Evolutionary conservation across 169 alveolate genomes (phyloP), one percentile per base, ranked within the genome.

Genomic region (Pseudocohnilembus persalinus): DNA sequence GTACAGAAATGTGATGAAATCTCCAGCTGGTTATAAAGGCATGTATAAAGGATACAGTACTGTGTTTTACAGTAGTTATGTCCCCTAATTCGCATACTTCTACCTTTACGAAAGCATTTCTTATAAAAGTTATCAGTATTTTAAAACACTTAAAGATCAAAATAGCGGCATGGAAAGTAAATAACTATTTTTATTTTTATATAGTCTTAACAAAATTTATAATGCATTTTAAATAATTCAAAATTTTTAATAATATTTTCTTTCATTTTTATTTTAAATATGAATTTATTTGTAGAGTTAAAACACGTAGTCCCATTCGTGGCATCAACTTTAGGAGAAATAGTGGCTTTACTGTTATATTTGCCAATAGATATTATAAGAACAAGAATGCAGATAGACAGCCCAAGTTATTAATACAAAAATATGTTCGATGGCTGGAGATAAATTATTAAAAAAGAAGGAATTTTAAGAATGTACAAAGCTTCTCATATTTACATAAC

Each of bases 341-440:
- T 82, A 20, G 31, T 65, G 0, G 79, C 83, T 31, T 35, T 64
- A 33, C 29, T 73, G 33, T 82, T 85, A 16, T 86, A 86, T 28
- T 73, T 86, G 31, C 90, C 90, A 20, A 74, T 86, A 28, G 90
- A 86, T 33, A 82, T 81, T 0, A 73, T 86, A 1, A 86, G 90
- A 81, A 86, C 90, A 16, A 80, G 87, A 77, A 73, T 86, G 81
- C 32, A 86, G 29, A 78, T 86, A 63, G 80, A 86, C 80, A 76
- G 49, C 73, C 82, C 82, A 35, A 74, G 80, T 33, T 86, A 68
- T 29, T 74, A 86, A 63, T 86, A 86, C 72, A 86, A 74, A n/a
- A 77, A 83, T 30, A 30, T 79, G 29, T 30, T 31, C 11, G 68
- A 74, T n/a, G 90, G 87, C 25, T 29, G 79, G 11, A 81, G 26